Conservation (phyloP, 2,329 filamentous ascomycete species). For the Xylariaceae sp. region DNA sequence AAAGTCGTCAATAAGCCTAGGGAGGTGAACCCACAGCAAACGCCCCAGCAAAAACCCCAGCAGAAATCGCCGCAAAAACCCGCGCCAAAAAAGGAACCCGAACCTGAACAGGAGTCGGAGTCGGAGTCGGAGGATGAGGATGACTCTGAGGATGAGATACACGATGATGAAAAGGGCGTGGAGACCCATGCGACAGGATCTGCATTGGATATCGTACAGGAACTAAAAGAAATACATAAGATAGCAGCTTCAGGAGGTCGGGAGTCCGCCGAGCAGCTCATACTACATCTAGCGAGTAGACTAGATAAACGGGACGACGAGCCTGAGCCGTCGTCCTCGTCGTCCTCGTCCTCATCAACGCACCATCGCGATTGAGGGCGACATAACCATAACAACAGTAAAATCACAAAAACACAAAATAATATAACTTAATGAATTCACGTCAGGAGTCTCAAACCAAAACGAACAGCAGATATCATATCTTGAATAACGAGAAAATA, state of each 20-base stretch:
- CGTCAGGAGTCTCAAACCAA: neutral
- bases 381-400: neutral
- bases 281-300: slow-evolving; percentile 12
- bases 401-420: neutral
- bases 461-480: too few species aligned
- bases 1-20: too few species aligned
- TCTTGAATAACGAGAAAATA: too few species aligned
- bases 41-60: too few species aligned
- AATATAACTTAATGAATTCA: neutral
- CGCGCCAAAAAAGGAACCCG: too few species aligned
- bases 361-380: neutral
- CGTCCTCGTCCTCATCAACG: too few species aligned
- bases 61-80: too few species aligned
- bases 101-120: too few species aligned
- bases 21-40: too few species aligned
- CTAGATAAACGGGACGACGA: slow-evolving; percentile 2
- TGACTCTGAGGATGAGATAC: too few species aligned
- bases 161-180: too few species aligned
- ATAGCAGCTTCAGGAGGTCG: slow-evolving; percentile 9
- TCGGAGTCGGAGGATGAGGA: too few species aligned
- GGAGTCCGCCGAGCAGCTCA: slow-evolving; percentile 14
- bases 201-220: slow-evolving; percentile 3
- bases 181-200: slow-evolving; percentile 5
- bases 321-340: neutral
- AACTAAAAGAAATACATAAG: slow-evolving; percentile 15